Evolutionary conservation across 1,284 basidiomycete species (phyloP).

Genomic region (Cryptococcus depauperatus): DNA sequence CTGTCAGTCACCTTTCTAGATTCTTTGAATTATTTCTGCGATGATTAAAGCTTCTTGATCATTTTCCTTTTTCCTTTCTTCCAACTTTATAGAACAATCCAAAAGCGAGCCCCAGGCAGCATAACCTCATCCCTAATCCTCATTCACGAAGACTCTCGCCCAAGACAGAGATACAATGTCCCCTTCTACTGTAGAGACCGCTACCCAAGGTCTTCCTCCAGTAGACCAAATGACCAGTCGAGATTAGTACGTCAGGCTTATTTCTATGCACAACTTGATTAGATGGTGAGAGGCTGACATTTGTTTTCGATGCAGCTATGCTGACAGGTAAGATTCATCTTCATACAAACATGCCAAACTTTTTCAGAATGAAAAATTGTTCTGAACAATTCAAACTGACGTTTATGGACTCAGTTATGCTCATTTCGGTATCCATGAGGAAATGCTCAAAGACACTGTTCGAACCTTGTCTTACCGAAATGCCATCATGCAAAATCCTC

Average conservation of each 20-base stretch:
- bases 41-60: too few species aligned
- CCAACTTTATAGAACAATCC: too few species aligned
- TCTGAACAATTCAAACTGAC: too few species aligned
- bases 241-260: conserved; percentile 40
- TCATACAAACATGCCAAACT: conserved; percentile 33
- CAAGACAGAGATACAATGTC: conserved; percentile 7
- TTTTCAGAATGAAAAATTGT: background rate
- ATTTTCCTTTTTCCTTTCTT: too few species aligned
- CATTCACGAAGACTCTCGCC: too few species aligned
- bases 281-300: too few species aligned
- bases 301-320: conserved; percentile 22
- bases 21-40: too few species aligned
- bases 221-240: conserved; percentile 39
- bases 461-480: conserved; percentile 92
- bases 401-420: conserved; percentile 60
- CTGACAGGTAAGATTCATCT: conserved; percentile 26
- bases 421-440: conserved; percentile 95
- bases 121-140: too few species aligned
- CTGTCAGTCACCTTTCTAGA: too few species aligned
- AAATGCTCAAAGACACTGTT: conserved; percentile 98
- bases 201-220: conserved; percentile 30
- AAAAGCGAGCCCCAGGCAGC: too few species aligned
- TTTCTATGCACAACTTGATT: too few species aligned
- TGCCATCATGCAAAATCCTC: conserved; percentile 89
- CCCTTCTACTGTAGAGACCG: conserved; percentile 10